Base-by-base conservation (phyloP, 345 rosid species). In the Populus ilicifolia region DNA sequence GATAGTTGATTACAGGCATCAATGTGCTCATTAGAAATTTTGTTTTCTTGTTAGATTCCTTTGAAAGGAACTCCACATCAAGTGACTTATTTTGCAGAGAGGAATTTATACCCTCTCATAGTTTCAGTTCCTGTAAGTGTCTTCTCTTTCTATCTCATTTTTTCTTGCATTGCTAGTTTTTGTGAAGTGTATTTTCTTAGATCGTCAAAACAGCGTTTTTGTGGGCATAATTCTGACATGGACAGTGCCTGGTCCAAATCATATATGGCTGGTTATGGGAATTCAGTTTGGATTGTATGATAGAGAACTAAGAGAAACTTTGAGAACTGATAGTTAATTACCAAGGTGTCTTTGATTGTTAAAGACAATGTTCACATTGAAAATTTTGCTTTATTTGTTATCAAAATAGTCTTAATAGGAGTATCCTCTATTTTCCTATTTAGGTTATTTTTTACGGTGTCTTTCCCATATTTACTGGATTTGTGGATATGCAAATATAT, bases 61-160 rank as follows among this genome's bases (percentile, higher is more conserved):
- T 77, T 93, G 81, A 92, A 87, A 84, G 98, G 93, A 74, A 96
- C 98, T 73, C 99, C 99, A 76, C 99, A 96, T 89, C 99, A 96
- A 86, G 97, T 96, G 73, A 91, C 98, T 66, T 96, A 92, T 87
- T 92, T 86, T 73, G 88, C 97, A 0, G 98, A 96, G 89, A 91
- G 80, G 88, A 96, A 93, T 79, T 84, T 96, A 74, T 96, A 96
- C 78, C 90, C 95, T 0, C 83, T 96, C 78, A 92, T 96, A 78
- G 96, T 96, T 84, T 93, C 97, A 62, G 86, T 88, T 84, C 98
- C 90, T 62, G 98, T 96, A 84, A 91, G 97, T 86, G 38, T 65
- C 5, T 29, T 67, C 66, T 68, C 68, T 29, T 16, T 38, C 14
- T 48, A 36, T 12, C 30, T 38, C 7, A 48, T 0, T 64, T 35